Conservation (phyloP, 2,329 filamentous ascomycete genomes). For the Ascocoryne sarcoides region DNA sequence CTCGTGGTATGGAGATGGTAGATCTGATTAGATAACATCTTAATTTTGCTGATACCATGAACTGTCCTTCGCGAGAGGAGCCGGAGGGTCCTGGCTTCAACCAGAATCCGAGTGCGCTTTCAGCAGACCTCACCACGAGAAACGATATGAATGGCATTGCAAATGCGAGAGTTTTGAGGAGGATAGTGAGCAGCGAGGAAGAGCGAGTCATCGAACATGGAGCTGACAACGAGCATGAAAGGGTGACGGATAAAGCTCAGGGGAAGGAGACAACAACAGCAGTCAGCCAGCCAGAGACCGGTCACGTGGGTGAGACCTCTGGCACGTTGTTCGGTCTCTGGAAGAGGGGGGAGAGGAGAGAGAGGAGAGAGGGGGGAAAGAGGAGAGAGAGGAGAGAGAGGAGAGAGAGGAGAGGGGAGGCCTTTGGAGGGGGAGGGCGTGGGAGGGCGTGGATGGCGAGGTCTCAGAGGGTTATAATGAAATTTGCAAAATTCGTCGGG, state of each 20-base stretch:
- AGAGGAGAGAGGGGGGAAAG: constrained; percentile 3
- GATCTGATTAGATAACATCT: too few relatives aligned
- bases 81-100: constrained; percentile 47
- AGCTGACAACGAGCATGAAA: constrained; percentile 8
- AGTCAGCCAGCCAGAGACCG: too few relatives aligned
- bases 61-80: constrained; percentile 55
- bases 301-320: constrained; percentile 7
- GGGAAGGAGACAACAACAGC: too few relatives aligned
- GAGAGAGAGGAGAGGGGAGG: constrained; percentile 4
- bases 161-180: constrained; percentile 45
- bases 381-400: constrained; percentile 6
- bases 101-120: constrained; percentile 49
- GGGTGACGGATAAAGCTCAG: constrained; percentile 4
- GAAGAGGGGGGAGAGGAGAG: background rate
- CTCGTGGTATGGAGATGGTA: too few relatives aligned
- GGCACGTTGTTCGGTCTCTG: constrained; percentile 1
- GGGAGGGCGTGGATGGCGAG: background rate
- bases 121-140: constrained; percentile 51
- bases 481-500: constrained; percentile 42
- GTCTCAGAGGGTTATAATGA: background rate
- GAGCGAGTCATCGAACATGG: constrained; percentile 19
- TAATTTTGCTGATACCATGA: constrained; percentile 43
- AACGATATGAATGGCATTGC: constrained; percentile 53
- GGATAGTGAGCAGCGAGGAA: constrained; percentile 30
- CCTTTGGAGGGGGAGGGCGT: background rate